Percentiles rank a stretch among this genome's conserved stretches.
These are phyloP conservation scores for Pythium sukuiense DNA, from an alignment of 352 stramenopile genomes.

Conservation along the genomic window DNA sequence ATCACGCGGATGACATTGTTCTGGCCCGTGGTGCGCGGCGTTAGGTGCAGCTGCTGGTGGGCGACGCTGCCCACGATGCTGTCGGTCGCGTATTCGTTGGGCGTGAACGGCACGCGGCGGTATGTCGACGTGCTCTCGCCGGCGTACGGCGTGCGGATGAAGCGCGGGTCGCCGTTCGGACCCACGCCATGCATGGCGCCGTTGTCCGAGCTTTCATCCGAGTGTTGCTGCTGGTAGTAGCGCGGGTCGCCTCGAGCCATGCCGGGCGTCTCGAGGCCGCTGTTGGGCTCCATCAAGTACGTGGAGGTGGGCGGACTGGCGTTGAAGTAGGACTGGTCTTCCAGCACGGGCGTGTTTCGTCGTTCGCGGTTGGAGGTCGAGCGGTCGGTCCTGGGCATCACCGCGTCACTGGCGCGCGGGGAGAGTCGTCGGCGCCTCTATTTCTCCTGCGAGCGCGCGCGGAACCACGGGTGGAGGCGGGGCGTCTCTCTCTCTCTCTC, in stretches of 20 bases:
- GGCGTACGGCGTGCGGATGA: conserved; percentile 36
- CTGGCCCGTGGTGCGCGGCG: conserved; percentile 49
- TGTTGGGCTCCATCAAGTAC: conserved; percentile 68
- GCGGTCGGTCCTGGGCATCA: conserved; percentile 29
- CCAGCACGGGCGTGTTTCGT: conserved; percentile 67
- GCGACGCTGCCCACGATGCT: conserved; percentile 40
- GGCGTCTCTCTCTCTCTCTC: not conserved
- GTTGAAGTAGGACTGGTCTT: conserved; percentile 65
- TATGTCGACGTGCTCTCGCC: conserved; percentile 52
- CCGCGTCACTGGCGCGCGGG: conserved; percentile 10
- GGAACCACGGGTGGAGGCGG: not conserved
- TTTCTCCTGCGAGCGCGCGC: conserved; percentile 6
- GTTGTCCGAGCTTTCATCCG: conserved; percentile 3
- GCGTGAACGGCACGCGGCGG: conserved; percentile 29
- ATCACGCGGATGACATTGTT: conserved; percentile 88
- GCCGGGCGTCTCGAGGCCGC: conserved; percentile 32
- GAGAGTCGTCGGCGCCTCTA: conserved; percentile 18
- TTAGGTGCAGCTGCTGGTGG: conserved; percentile 64
- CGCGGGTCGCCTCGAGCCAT: conserved; percentile 28
- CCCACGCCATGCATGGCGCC: not conserved
- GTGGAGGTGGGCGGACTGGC: conserved; percentile 45
- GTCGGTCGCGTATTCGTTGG: conserved; percentile 33
- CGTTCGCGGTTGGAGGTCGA: conserved; percentile 30
- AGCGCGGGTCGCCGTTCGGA: conserved; percentile 32
- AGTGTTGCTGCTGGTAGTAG: conserved; percentile 39